Evolutionary conservation across 1,284 basidiomycete species (phyloP), one percentile per base, ranked within the genome.

Genomic region (Tilletia walkeri): DNA sequence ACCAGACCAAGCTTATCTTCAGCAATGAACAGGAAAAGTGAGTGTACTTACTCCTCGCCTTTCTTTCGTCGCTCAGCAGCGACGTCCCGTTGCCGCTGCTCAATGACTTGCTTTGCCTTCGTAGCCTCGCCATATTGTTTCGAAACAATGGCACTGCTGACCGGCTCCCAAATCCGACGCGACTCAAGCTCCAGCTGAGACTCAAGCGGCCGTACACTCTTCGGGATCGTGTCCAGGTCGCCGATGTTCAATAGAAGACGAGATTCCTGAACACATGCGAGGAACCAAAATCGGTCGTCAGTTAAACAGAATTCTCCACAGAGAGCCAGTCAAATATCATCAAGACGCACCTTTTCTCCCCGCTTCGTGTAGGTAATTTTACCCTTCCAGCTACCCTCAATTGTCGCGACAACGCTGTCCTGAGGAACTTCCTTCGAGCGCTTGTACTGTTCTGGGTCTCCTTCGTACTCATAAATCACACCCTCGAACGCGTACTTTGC

Each of bases 341-440:
- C 24, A 84, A 18, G 80, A 84, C 81, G 80, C 73, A 86, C 86
- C 82, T 86, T 86, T 56, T 87, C 85, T 0, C 88, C 89, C 69
- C 89, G 90, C 67, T 88, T 88, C 81, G 89, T 90, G 89, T 92
- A 97, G 59, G 89, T 89, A 80, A 99, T 89, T 72, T 88, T 86
- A 70, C 90, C 90, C 76, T 90, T 88, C 95, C 95, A 99, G 70
- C 89, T 89, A 1, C 95, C 95, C 70, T 95, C 92, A 70, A 98
- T 88, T 47, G 89, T 87, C 2, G 92, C 94, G 7, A 94, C 89
- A 54, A 94, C 85, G 70, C 89, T 88, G 53, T 90, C 89, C 56
- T 87, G 84, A 0, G 95, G 95, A 18, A 99, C 93, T 76, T 96
- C 91, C 85, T 93, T 97, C 75, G 93, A 88, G 84, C 90, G 92